Base-by-base conservation (phyloP, 1,284 basidiomycete genomes). In the Laetiporus sulphureus region DNA sequence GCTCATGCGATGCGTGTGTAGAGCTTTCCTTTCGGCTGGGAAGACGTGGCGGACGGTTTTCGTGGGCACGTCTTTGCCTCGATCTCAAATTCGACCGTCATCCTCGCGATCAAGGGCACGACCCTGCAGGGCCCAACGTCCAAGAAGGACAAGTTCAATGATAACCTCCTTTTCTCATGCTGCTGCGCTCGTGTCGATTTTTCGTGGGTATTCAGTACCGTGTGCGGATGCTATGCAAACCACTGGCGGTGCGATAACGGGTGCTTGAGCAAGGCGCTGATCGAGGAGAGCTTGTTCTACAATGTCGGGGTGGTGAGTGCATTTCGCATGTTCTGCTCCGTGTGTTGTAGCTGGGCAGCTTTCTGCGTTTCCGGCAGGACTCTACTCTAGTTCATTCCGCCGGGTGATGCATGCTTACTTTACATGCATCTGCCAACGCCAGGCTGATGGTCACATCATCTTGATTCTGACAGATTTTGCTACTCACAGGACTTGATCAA, bases 91-190 rank as follows among this genome's bases (percentile, higher is more conserved):
- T 70, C 78, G 5, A 96, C 90, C 0, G 74, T 94, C 40, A 75
- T 99, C 11, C 73, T 99, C 10, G 82, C 92, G 20, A 90, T 99
- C 65, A 99, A 99, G 63, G 96, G 95, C 23, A 99, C 96, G 0
- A 92, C 88, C 6, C 48, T 67, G 10, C 81, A 46, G 16, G 92
- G 92, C 2, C 88, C 91, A 18, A 90, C 91, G 2, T 87, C 86
- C 47, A 88, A 83, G 62, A 85, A 89, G 58, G 95, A 99, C 68
- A 97, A 95, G 69, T 83, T 85, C 56, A 99, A 99, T 58, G 96
- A 99, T 65, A 99, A 99, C 57, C 66, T 96, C 50, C 67, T 98
- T 18, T 98, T 97, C 66, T 97, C 93, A 0, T 99, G 96, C 68
- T 99, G 96, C 63, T 99, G 96, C 57, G 95, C 94, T 3, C 74